These are phyloP conservation scores for Suillus plorans DNA, from an alignment of 768 basidiomycete species.

Conservation along the genomic window DNA sequence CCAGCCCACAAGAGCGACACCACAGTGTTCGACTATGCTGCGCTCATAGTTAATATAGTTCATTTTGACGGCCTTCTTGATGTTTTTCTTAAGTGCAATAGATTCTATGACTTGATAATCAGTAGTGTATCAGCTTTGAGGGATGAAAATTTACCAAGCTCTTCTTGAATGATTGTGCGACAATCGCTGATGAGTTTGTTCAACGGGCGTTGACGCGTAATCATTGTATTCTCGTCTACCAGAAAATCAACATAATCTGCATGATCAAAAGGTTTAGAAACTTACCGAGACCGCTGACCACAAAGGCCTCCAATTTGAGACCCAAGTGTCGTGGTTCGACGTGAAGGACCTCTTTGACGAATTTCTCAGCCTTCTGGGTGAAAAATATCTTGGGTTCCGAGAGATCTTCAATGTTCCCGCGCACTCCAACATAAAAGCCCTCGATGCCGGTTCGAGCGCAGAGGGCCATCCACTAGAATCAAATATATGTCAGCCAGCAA, in stretches of 20 bases:
- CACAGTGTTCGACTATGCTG: constrained; percentile 1
- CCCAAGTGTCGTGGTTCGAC: background rate
- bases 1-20: constrained; percentile 6
- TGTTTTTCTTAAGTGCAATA: background rate
- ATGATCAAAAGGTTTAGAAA: too few relatives aligned
- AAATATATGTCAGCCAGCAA: too few relatives aligned
- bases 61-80: constrained; percentile 1
- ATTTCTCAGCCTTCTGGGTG: constrained; percentile 6
- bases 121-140: too few relatives aligned
- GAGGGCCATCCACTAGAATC: background rate
- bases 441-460: background rate
- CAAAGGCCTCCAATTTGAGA: constrained; percentile 6
- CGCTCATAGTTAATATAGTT: constrained; percentile 12
- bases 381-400: constrained; percentile 8
- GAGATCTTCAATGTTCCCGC: constrained; percentile 3
- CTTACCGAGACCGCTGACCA: constrained; percentile 7
- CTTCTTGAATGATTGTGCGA: constrained; percentile 6
- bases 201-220: background rate
- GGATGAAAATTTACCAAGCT: background rate
- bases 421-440: constrained; percentile 8
- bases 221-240: background rate
- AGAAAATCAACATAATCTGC: too few relatives aligned
- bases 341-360: background rate
- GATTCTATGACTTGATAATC: too few relatives aligned
- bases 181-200: constrained; percentile 10